A percentile compares a stretch with the other conserved stretches of the same genome.
These are phyloP conservation scores for Colletotrichum sp. DNA, from an alignment of 2,329 filamentous ascomycete genomes.

Conservation along the genomic window DNA sequence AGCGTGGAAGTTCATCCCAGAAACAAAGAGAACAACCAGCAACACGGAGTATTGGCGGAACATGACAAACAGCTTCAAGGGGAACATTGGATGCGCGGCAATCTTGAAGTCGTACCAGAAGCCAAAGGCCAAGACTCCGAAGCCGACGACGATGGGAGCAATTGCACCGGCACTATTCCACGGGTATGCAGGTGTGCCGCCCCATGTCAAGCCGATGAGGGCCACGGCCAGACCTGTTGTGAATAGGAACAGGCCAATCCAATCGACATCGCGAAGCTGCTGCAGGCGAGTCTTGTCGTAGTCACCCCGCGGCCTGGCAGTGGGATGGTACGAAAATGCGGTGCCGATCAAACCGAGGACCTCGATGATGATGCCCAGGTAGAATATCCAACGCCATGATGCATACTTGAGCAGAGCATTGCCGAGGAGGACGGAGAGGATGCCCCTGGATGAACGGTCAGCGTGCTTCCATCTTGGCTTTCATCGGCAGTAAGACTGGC, in stretches of 20 bases:
- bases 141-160: constrained; percentile 24
- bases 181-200: constrained; percentile 9
- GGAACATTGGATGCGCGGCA: constrained; percentile 28
- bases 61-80: constrained; percentile 29
- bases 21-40: constrained; percentile 33
- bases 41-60: constrained; percentile 33
- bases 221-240: constrained; percentile 23
- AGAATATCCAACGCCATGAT: constrained; percentile 31
- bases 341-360: constrained; percentile 27
- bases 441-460: constrained; percentile 25
- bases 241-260: constrained; percentile 28
- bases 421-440: constrained; percentile 29
- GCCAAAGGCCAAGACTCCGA: constrained; percentile 15
- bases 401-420: constrained; percentile 31
- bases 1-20: constrained; percentile 33
- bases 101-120: constrained; percentile 28
- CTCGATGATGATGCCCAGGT: constrained; percentile 30
- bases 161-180: constrained; percentile 20
- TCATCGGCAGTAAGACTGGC: background rate
- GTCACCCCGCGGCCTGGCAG: constrained; percentile 29
- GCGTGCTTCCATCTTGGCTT: background rate
- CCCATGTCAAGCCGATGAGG: constrained; percentile 27
- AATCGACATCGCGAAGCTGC: constrained; percentile 33
- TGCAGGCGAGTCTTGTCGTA: constrained; percentile 32
- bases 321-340: constrained; percentile 28